phyloP scores from a whole-genome alignment of 306 rosid genomes.

The Cotoneaster glaucophyllus region DNA sequence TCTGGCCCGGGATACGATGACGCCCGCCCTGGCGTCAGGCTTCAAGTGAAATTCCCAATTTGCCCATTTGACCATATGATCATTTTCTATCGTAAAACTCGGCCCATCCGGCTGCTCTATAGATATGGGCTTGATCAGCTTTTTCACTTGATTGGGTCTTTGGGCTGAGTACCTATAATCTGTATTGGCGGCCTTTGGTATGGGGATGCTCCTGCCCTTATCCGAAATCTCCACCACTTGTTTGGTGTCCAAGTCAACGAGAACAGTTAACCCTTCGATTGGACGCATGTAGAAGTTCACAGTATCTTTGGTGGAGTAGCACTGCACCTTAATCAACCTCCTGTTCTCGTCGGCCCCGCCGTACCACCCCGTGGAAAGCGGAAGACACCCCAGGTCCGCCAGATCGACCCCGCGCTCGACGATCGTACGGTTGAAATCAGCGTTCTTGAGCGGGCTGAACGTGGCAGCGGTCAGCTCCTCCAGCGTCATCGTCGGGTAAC shows the following conservation, averaged over 20 bases:
- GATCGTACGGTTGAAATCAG: conserved; percentile 54
- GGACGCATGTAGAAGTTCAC: conserved; percentile 92
- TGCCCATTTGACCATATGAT: conserved; percentile 72
- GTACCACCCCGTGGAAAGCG: conserved; percentile 76
- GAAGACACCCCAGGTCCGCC: conserved; percentile 58
- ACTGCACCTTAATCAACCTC: conserved; percentile 72
- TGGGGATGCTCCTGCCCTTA: conserved; percentile 51
- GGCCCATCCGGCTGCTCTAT: conserved; percentile 83
- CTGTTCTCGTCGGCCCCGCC: conserved; percentile 43
- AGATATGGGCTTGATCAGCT: conserved; percentile 61
- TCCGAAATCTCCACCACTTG: conserved; percentile 52
- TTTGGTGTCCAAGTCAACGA: conserved; percentile 52
- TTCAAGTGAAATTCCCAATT: conserved; percentile 84
- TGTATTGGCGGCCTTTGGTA: conserved; percentile 57
- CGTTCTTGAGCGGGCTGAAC: conserved; percentile 35
- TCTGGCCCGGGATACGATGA: conserved; percentile 47
- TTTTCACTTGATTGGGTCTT: conserved; percentile 37
- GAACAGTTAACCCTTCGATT: conserved; percentile 73
- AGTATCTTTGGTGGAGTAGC: conserved; percentile 61
- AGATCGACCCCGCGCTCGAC: conserved; percentile 48
- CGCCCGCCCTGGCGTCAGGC: conserved; percentile 70
- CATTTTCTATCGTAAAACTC: conserved; percentile 57
- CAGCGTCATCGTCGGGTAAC: conserved; percentile 59
- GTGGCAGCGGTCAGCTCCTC: conserved; percentile 53
- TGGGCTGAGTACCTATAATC: conserved; percentile 65